Percentiles rank a stretch among this genome's conserved stretches.
These are phyloP conservation scores for Tirmania nivea DNA, from an alignment of 495 filamentous ascomycete genomes.

Conservation along the genomic window DNA sequence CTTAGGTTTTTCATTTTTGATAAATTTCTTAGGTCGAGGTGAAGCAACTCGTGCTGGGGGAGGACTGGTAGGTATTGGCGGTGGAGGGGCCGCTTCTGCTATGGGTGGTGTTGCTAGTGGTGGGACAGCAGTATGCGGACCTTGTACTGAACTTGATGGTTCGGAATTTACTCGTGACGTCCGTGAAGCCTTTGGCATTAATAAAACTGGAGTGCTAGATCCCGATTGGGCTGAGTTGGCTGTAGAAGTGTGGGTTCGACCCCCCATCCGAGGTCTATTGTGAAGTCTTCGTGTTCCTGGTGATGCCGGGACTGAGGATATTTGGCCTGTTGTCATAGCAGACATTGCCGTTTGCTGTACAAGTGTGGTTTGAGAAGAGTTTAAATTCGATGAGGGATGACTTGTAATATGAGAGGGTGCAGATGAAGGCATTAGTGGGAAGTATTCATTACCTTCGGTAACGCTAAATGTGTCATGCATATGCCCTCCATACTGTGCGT, in stretches of 20 bases:
- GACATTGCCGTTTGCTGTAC: conserved; percentile 37
- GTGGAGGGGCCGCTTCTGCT: conserved; percentile 21
- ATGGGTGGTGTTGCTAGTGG: conserved; percentile 37
- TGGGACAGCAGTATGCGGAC: conserved; percentile 27
- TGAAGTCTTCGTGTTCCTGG: conserved; percentile 44
- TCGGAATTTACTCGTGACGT: too few relatives aligned
- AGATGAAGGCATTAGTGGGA: not conserved
- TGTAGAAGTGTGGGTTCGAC: too few relatives aligned
- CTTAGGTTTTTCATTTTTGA: conserved; percentile 29
- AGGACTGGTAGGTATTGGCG: conserved; percentile 26
- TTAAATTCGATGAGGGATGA: not conserved
- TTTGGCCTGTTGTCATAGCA: conserved; percentile 53
- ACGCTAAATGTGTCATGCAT: not conserved
- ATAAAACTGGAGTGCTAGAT: too few relatives aligned
- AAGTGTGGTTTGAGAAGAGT: not conserved
- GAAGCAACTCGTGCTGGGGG: conserved; percentile 39
- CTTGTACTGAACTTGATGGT: too few relatives aligned
- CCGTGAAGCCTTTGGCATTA: too few relatives aligned
- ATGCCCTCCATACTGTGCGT: not conserved
- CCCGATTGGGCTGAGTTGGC: too few relatives aligned
- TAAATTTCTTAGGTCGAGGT: conserved; percentile 35
- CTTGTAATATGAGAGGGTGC: not conserved
- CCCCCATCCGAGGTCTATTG: too few relatives aligned
- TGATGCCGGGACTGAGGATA: conserved; percentile 55
- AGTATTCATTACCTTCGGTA: not conserved